Conservation (phyloP, 352 stramenopile species). For the Phytopythium boreale region DNA sequence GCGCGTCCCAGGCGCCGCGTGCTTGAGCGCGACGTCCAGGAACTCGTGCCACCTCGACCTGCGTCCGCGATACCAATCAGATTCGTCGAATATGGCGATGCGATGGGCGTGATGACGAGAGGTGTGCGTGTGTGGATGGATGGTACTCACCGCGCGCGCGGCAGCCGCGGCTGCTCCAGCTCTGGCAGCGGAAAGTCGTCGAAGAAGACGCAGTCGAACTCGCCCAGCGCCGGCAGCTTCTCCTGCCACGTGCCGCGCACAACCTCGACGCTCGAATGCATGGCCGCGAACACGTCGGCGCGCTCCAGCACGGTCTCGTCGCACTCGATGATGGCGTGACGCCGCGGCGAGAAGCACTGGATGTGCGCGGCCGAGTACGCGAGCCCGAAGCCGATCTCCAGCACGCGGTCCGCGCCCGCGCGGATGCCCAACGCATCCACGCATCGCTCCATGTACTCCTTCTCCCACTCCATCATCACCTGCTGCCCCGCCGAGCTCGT, state of each 20-base stretch:
- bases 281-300: conserved; percentile 43
- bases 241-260: conserved; percentile 71
- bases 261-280: conserved; percentile 33
- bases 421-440: conserved; percentile 59
- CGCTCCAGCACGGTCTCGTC: conserved; percentile 52
- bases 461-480: conserved; percentile 91
- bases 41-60: conserved; percentile 76
- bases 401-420: conserved; percentile 37
- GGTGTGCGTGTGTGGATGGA: no score
- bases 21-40: conserved; percentile 46
- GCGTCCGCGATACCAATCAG: neutral
- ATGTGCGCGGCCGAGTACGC: conserved; percentile 78
- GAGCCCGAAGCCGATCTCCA: conserved; percentile 87
- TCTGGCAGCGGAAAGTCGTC: conserved; percentile 78
- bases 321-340: conserved; percentile 82
- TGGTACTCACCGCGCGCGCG: neutral
- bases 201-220: conserved; percentile 83
- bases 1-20: conserved; percentile 40
- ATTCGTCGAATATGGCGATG: no score
- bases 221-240: conserved; percentile 37
- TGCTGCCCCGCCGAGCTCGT: conserved; percentile 73
- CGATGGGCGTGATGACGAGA: no score
- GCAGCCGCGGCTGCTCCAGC: conserved; percentile 13
- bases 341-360: conserved; percentile 45
- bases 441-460: conserved; percentile 73